phyloP scores from a whole-genome alignment of 108 stramenopile species.

The Thalassiosira profunda region DNA sequence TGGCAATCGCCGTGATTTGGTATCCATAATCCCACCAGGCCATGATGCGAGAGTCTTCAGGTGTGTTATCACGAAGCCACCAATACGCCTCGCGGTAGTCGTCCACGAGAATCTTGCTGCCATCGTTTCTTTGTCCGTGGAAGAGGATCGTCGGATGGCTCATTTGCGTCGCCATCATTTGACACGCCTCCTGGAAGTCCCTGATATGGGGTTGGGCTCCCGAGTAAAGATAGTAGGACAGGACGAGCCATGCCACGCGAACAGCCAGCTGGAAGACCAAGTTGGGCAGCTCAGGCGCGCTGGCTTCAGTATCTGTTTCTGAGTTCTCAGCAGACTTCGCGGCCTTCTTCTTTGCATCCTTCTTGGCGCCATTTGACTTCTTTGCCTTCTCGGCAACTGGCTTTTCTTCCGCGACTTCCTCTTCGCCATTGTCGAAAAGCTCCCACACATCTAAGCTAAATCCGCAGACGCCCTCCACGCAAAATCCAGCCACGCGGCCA shows the following conservation, averaged over 20 bases:
- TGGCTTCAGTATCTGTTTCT: too few species aligned
- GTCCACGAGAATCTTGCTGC: conserved; percentile 82
- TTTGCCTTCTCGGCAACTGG: neutral
- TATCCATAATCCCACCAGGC: conserved; percentile 98
- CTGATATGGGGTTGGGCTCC: conserved; percentile 40
- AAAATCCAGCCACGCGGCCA: conserved; percentile 62
- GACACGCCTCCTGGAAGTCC: conserved; percentile 54
- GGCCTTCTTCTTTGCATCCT: conserved; percentile 9
- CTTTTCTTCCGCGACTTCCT: neutral
- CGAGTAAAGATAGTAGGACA: conserved; percentile 31
- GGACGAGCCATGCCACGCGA: conserved; percentile 19
- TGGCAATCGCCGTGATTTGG: conserved; percentile 96
- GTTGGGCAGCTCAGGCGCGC: too few species aligned
- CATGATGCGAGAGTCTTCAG: conserved; percentile 97
- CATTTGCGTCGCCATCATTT: conserved; percentile 64
- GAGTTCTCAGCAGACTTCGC: too few species aligned
- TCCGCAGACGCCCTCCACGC: conserved; percentile 46
- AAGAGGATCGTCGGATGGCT: conserved; percentile 94
- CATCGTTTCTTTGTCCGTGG: conserved; percentile 73
- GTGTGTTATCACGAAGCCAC: conserved; percentile 97
- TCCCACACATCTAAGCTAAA: conserved; percentile 35
- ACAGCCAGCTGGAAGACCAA: conserved; percentile 4
- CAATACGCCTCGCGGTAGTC: conserved; percentile 99
- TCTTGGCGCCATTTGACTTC: neutral
- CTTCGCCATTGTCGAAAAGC: neutral